Evolutionary conservation across 345 rosid genomes (phyloP).

Genomic region (Adansonia digitata): DNA sequence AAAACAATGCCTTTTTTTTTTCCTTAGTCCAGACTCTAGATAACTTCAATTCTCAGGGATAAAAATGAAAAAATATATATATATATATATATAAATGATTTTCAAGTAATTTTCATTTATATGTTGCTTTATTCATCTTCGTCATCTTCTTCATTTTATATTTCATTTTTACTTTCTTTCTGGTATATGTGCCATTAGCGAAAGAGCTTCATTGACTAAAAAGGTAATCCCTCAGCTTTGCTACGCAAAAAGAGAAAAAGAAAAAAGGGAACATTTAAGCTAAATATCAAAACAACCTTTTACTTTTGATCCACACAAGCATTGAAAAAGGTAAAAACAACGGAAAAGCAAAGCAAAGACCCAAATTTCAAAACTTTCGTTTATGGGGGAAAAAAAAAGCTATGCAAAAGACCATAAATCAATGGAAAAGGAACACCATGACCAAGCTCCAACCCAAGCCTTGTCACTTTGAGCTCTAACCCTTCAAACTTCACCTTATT

Average conservation of each 20-base stretch:
- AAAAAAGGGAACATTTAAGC: neutral
- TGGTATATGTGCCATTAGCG: no score
- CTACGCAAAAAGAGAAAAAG: no score
- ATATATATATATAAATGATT: no score
- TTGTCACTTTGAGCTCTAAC: conserved; percentile 67
- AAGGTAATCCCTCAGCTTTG: no score
- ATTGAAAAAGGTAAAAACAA: neutral
- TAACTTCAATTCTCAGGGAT: neutral
- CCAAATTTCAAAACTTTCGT: neutral
- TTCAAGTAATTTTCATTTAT: no score
- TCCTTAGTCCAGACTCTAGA: no score
- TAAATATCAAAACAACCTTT: neutral
- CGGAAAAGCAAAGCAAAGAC: neutral
- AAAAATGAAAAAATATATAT: no score
- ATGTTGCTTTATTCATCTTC: neutral
- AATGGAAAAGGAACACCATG: conserved; percentile 31
- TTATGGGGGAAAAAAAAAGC: neutral
- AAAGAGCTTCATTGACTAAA: no score
- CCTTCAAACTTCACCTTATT: conserved; percentile 66
- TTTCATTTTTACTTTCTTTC: no score
- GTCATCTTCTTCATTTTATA: neutral
- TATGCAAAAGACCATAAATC: neutral
- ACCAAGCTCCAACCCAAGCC: conserved; percentile 90
- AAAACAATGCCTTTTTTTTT: no score
- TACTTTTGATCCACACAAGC: neutral